A percentile compares a stretch with the other conserved stretches of the same genome.
phyloP scores from a whole-genome alignment of 2,329 filamentous ascomycete species.

The Beauveria varroae region DNA sequence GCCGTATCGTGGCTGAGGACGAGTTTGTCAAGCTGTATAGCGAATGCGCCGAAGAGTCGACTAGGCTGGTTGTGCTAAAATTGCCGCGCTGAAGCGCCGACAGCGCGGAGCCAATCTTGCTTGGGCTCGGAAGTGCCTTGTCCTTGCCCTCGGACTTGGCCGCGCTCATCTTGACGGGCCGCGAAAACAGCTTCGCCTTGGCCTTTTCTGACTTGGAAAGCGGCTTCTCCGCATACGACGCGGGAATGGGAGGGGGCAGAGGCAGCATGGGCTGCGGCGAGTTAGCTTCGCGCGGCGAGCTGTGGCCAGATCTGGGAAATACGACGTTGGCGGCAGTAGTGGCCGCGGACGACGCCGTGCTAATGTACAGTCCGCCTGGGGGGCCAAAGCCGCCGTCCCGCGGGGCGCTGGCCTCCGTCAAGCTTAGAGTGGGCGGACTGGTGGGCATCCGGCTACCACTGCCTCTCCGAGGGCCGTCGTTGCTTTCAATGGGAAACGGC shows the following conservation, averaged over 20 bases:
- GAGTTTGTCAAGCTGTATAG: conserved; percentile 71
- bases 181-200: conserved; percentile 75
- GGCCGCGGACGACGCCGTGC: conserved; percentile 55
- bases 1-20: conserved; percentile 69
- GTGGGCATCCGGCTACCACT: conserved; percentile 42
- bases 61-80: conserved; percentile 63
- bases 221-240: conserved; percentile 46
- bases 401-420: conserved; percentile 58
- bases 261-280: conserved; percentile 31
- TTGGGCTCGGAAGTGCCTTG: conserved; percentile 64
- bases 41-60: conserved; percentile 53
- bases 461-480: conserved; percentile 36
- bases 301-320: conserved; percentile 58
- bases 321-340: conserved; percentile 62
- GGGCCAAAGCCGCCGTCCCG: conserved; percentile 46
- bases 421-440: conserved; percentile 54
- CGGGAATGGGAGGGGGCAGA: conserved; percentile 25
- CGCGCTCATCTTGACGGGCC: conserved; percentile 62
- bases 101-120: conserved; percentile 60
- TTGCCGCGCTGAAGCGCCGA: conserved; percentile 59
- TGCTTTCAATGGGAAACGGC: conserved; percentile 45
- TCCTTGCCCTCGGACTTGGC: conserved; percentile 61
- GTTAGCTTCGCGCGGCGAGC: conserved; percentile 36
- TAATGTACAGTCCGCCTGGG: conserved; percentile 49
- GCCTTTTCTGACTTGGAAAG: conserved; percentile 55